phyloP scores from a whole-genome alignment of 2,329 filamentous ascomycete species.

The Hypocreales sp. region DNA sequence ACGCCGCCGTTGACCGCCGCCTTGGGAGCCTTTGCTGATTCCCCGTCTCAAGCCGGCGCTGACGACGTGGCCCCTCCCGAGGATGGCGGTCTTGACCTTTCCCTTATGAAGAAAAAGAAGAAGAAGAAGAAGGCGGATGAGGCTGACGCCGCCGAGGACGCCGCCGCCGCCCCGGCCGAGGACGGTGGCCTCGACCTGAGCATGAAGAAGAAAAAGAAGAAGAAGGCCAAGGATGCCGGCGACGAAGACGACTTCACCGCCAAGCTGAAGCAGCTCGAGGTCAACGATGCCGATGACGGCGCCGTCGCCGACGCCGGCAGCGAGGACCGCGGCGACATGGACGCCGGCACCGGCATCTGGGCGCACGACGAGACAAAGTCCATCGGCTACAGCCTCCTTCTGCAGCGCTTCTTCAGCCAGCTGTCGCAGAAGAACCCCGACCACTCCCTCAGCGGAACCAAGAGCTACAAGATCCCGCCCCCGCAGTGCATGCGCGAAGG shows the following conservation, averaged over 20 bases:
- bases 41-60: slow-evolving; percentile 22
- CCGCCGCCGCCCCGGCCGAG: slow-evolving; percentile 29
- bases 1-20: slow-evolving; percentile 43
- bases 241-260: slow-evolving; percentile 49
- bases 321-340: slow-evolving; percentile 58
- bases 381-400: slow-evolving; percentile 74
- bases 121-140: slow-evolving; percentile 28
- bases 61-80: slow-evolving; percentile 30
- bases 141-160: slow-evolving; percentile 29
- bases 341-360: slow-evolving; percentile 84
- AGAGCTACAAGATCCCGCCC: slow-evolving; percentile 98
- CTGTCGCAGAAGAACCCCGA: slow-evolving; percentile 95
- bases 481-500: slow-evolving; percentile 98
- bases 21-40: slow-evolving; percentile 38
- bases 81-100: slow-evolving; percentile 38
- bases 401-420: slow-evolving; percentile 86
- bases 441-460: slow-evolving; percentile 72
- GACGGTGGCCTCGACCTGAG: slow-evolving; percentile 42
- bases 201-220: slow-evolving; percentile 75
- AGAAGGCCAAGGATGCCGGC: slow-evolving; percentile 38
- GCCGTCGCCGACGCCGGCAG: slow-evolving; percentile 29
- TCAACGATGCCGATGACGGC: slow-evolving; percentile 48
- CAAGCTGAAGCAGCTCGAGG: slow-evolving; percentile 46
- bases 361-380: slow-evolving; percentile 60
- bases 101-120: slow-evolving; percentile 80